Base-by-base conservation (phyloP, 306 rosid genomes). In the Vachellia pachyceras region DNA sequence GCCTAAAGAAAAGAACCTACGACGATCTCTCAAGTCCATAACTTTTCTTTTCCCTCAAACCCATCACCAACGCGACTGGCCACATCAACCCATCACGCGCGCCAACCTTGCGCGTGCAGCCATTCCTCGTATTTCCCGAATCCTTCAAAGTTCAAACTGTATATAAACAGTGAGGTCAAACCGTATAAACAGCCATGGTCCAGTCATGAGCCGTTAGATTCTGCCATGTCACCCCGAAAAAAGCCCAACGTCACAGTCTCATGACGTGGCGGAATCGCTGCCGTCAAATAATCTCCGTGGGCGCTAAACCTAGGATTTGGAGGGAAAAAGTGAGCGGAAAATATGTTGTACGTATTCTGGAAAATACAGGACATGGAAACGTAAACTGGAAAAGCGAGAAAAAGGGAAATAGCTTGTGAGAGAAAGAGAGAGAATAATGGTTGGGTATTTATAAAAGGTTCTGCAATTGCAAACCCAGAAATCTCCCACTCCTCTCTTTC, bases 221-320 rank as follows among this genome's bases (percentile, higher is more conserved):
- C 2, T 71, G 88, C 90, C 97, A 88, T 92, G 89, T 87, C 82
- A 45, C 46, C 46, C 46, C 0, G 0, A 8, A 37, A 42, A 7
- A 10, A 42, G 12, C 12, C 12, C 0, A 1, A 42, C 46, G 46
- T 42, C 46, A 42, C 4, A 10, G 12, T 42, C 1, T 6, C 25
- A 54, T 50, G 29, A 82, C 83, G 85, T 86, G 94, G 85, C 35
- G 0, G 4, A 29, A 84, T 87, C 91, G 0, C 0, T 3, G 5
- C 75, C 91, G 90, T 89, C 39, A 40, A 7, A 20, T 6, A 11
- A 4, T 18, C 55, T 64, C 14, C 64, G 22, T 2, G 23, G 9
- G 58, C 52, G 20, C 35, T 14, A 37, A 79, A 10, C 23, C 23
- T 25, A 35, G 69, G 75, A 73, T 85, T 86, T 88, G 92, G 92